Evolutionary conservation across 495 filamentous ascomycete species (phyloP), one percentile per base, ranked within the genome.

Genomic region (Lophiotrema nucula): DNA sequence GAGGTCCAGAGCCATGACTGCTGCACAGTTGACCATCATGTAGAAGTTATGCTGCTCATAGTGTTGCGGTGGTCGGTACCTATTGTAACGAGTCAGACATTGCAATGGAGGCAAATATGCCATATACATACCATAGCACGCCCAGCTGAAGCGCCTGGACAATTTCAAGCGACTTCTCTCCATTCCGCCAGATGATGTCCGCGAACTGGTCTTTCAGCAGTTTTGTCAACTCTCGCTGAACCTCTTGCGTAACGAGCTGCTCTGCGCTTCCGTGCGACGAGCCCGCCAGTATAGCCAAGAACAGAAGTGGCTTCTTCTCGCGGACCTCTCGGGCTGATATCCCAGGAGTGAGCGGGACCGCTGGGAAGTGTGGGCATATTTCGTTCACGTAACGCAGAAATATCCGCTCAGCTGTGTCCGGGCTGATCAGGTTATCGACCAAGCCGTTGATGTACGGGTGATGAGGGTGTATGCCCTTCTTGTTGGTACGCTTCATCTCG

Each of bases 1-100:
- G 37, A 97, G 79, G 67, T 98, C 93, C 63, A 97, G 84, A 12
- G 84, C 88, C 83, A 97, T 87, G 33, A 88, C 76, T 27, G 89
- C 87, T 5, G 90, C 89, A 47, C 92, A 81, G 65, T 96, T 88
- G 23, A 89, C 83, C 49, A 95, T 76, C 71, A 92, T 88, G 70
- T 95, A 95, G 67, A 92, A 96, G 66, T 93, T 95, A 60, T 93
- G 79, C 72, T 96, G 88, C 54, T 95, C 90, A 45, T 84, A 87
- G 51, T 86, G 78, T 49, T 92, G 86, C 1, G 91, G 90, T 16
- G 89, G 88, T 60, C 81, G 85, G 63, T 96, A 96, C n/a, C n/a
- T n/a, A n/a, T n/a, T n/a, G n/a, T n/a, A n/a, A n/a, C n/a, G 22
- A 87, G 10, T 22, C 27, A 15, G 16, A 42, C 8, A 1, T 2